A percentile compares a stretch with the other conserved stretches of the same genome.
Evolutionary conservation across 352 stramenopile species (phyloP).

Genomic region (Pythium dissotocum): DNA sequence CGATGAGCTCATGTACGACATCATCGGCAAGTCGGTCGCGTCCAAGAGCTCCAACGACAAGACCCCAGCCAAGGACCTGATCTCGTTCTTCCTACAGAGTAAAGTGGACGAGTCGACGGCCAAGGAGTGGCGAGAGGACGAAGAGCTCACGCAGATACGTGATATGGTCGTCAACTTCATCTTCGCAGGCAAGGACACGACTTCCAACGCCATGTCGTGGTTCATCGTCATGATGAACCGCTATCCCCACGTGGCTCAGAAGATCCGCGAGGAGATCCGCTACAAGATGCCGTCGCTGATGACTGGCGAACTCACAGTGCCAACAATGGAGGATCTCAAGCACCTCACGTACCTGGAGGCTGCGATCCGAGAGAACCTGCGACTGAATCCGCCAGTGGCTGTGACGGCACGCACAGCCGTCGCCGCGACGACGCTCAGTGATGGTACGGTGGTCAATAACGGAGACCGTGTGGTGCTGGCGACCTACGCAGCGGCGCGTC

Average conservation of each 20-base stretch:
- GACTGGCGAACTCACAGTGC: slow-evolving; percentile 19
- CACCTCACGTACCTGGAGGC: slow-evolving; percentile 63
- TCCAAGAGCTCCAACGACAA: slow-evolving; percentile 13
- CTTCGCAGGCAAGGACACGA: slow-evolving; percentile 79
- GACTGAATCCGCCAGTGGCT: slow-evolving; percentile 59
- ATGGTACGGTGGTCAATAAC: slow-evolving; percentile 44
- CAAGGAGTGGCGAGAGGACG: slow-evolving; percentile 21
- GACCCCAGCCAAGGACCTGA: slow-evolving; percentile 26
- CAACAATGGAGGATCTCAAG: slow-evolving; percentile 43
- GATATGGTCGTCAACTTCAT: slow-evolving; percentile 80
- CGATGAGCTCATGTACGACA: slow-evolving; percentile 44
- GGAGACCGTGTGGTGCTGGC: slow-evolving; percentile 33
- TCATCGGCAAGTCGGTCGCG: slow-evolving; percentile 53
- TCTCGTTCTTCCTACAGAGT: slow-evolving; percentile 41
- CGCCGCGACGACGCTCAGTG: slow-evolving; percentile 36
- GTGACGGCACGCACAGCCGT: slow-evolving; percentile 54
- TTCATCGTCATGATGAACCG: slow-evolving; percentile 63
- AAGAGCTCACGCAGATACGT: slow-evolving; percentile 48
- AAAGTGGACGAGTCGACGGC: slow-evolving; percentile 32
- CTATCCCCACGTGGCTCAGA: slow-evolving; percentile 45
- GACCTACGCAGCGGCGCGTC: slow-evolving; percentile 34
- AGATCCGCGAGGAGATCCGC: slow-evolving; percentile 59
- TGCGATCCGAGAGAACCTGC: slow-evolving; percentile 63
- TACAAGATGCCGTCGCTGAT: slow-evolving; percentile 31
- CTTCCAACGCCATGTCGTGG: slow-evolving; percentile 62